Percentiles rank a stretch among this genome's conserved stretches.
These are phyloP conservation scores for Suillus alpinus DNA, from an alignment of 768 basidiomycete genomes.

Conservation along the genomic window DNA sequence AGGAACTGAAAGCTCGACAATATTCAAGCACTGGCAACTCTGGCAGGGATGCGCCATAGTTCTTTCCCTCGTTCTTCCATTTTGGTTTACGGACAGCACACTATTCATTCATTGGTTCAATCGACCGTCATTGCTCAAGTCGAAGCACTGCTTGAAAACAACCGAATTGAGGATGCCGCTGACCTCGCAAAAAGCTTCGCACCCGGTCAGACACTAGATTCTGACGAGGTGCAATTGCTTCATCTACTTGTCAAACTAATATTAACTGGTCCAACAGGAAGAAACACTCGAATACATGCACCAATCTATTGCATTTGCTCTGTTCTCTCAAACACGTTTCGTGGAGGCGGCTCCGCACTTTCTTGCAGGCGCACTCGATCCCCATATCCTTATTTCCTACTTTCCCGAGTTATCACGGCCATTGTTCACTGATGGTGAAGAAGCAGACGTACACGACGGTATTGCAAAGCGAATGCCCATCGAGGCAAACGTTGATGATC, in stretches of 20 bases:
- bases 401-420: slow-evolving; percentile 73
- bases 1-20: background rate
- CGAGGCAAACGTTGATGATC: slow-evolving; percentile 72
- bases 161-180: slow-evolving; percentile 62
- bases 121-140: slow-evolving; percentile 72
- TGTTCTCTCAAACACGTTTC: slow-evolving; percentile 76
- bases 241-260: slow-evolving; percentile 9
- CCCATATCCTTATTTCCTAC: slow-evolving; percentile 76
- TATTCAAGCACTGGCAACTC: background rate
- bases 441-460: slow-evolving; percentile 72
- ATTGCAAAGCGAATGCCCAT: slow-evolving; percentile 67
- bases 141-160: slow-evolving; percentile 63
- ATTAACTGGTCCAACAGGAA: slow-evolving; percentile 31
- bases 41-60: slow-evolving; percentile 19
- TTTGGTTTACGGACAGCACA: slow-evolving; percentile 59
- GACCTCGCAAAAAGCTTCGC: slow-evolving; percentile 58
- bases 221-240: background rate
- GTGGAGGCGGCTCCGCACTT: slow-evolving; percentile 79
- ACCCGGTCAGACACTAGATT: slow-evolving; percentile 47
- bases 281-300: slow-evolving; percentile 78
- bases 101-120: slow-evolving; percentile 64
- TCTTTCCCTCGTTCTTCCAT: slow-evolving; percentile 67
- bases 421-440: slow-evolving; percentile 53
- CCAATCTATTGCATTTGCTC: slow-evolving; percentile 78
- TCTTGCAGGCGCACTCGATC: slow-evolving; percentile 79